A percentile compares a stretch with the other conserved stretches of the same genome.
These are phyloP conservation scores for Nicotiana knightiana DNA, from an alignment of 257 asterid genomes.

Conservation along the genomic window DNA sequence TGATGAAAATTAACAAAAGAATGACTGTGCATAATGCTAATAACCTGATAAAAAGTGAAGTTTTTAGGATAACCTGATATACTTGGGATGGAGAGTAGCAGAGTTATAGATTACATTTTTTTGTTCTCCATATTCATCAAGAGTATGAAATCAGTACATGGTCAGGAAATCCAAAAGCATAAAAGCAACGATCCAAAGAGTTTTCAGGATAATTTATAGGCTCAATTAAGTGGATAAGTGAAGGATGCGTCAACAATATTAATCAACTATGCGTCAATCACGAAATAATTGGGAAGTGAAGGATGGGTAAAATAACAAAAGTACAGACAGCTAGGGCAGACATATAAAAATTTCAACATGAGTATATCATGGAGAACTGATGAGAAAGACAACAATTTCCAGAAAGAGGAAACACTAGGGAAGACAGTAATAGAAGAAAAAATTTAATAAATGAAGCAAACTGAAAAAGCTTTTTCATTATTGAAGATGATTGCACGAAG, in stretches of 20 bases:
- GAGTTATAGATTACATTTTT: not conserved
- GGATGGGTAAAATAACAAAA: not conserved
- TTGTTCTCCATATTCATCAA: not conserved
- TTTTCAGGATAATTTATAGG: not conserved
- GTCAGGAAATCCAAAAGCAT: not conserved
- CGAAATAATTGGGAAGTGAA: not conserved
- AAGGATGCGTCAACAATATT: not conserved
- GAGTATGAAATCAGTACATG: not conserved
- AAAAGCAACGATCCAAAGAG: not conserved
- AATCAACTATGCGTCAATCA: not conserved
- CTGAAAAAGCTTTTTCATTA: not conserved
- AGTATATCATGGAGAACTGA: not conserved
- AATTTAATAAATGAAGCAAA: not conserved
- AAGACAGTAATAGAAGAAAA: not conserved
- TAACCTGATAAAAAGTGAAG: too few species aligned
- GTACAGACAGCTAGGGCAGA: not conserved
- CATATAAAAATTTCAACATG: not conserved
- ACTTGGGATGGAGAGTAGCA: not conserved
- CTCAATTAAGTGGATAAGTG: not conserved
- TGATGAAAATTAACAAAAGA: not conserved
- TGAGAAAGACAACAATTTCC: not conserved
- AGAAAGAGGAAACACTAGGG: not conserved
- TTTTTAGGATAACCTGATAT: not conserved
- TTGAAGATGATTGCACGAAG: not conserved
- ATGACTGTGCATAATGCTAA: too few species aligned